These are phyloP conservation scores for Fusarium paranaense DNA, from an alignment of 2,329 filamentous ascomycete species.

Conservation along the genomic window DNA sequence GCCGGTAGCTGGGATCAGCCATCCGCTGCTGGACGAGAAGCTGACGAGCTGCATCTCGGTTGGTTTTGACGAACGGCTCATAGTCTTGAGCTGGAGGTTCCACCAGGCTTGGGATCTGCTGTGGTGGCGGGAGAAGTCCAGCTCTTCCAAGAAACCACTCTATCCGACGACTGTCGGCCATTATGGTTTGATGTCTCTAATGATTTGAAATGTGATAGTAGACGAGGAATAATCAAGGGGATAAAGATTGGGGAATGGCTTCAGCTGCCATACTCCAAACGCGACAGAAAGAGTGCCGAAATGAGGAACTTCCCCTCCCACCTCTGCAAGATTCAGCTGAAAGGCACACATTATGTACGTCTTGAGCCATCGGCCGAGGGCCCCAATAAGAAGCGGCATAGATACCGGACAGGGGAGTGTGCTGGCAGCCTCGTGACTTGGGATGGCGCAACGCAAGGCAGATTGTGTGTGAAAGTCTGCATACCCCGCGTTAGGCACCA, in stretches of 20 bases:
- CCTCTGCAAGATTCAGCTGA: background rate
- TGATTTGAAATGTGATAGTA: background rate
- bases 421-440: background rate
- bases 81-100: conserved; percentile 19
- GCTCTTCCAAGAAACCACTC: conserved; percentile 23
- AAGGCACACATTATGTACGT: conserved; percentile 1
- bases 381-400: background rate
- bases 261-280: background rate
- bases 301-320: background rate
- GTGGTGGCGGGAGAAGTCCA: conserved; percentile 15
- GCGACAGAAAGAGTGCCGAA: background rate
- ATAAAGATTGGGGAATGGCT: background rate
- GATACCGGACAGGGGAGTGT: background rate
- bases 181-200: background rate
- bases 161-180: conserved; percentile 7
- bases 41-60: conserved; percentile 1
- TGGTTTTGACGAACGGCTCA: background rate
- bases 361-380: background rate
- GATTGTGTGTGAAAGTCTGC: background rate
- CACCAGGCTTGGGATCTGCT: background rate
- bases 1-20: background rate
- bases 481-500: background rate
- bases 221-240: background rate
- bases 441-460: background rate
- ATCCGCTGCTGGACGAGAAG: conserved; percentile 13